These are phyloP conservation scores for Umbelopsis ramanniana DNA, from an alignment of 192 early-diverging fungal species.

Conservation along the genomic window DNA sequence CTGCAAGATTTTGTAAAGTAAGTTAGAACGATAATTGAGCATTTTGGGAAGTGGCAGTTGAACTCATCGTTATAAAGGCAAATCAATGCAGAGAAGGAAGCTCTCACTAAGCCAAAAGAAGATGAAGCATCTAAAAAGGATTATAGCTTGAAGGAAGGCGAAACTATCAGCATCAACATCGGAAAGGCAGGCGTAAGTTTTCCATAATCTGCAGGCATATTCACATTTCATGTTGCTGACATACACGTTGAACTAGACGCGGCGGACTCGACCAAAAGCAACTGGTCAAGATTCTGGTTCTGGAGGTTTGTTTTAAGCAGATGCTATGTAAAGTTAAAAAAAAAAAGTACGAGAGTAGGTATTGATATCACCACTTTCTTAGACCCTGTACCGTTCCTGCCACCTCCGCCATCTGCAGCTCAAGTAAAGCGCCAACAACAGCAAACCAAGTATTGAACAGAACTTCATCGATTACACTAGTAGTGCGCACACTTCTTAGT, in stretches of 20 bases:
- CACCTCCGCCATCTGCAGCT: constrained; percentile 44
- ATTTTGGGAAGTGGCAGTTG: not conserved
- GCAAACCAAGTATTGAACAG: constrained; percentile 22
- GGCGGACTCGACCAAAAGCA: constrained; percentile 20
- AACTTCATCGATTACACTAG: too few species aligned
- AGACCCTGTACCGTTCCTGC: constrained; percentile 40
- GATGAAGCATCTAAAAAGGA: constrained; percentile 63
- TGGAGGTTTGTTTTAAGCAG: not conserved
- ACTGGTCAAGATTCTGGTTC: not conserved
- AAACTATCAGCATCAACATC: constrained; percentile 77
- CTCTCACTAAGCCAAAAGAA: constrained; percentile 33
- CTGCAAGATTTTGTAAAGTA: constrained; percentile 83
- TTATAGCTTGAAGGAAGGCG: constrained; percentile 80
- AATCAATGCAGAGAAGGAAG: constrained; percentile 51
- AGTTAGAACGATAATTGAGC: not conserved
- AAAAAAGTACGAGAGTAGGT: not conserved
- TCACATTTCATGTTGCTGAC: too few species aligned
- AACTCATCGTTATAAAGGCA: constrained; percentile 42
- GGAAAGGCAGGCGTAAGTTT: constrained; percentile 56
- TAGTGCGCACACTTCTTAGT: too few species aligned
- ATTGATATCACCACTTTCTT: not conserved
- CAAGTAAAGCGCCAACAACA: constrained; percentile 44
- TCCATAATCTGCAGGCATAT: too few species aligned
- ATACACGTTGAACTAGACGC: not conserved
- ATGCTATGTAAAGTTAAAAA: not conserved